These are phyloP conservation scores for Colletotrichum melonis DNA, from an alignment of 2,329 filamentous ascomycete species.

Conservation along the genomic window DNA sequence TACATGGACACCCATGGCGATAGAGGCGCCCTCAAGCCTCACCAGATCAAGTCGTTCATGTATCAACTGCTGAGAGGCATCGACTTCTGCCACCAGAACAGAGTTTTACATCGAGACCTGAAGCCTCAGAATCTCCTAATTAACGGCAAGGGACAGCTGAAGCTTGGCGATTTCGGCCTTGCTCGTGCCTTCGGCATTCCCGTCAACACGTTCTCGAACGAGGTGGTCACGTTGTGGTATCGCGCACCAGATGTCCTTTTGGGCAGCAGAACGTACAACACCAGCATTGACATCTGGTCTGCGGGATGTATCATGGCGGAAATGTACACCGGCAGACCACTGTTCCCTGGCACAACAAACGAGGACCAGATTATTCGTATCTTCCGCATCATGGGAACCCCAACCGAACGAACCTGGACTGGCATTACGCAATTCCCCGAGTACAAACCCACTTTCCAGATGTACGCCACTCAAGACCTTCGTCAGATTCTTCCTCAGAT, in stretches of 20 bases:
- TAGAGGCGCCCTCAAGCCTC: slow-evolving; percentile 86
- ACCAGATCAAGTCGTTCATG: slow-evolving; percentile 99
- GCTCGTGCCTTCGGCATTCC: slow-evolving; percentile 96
- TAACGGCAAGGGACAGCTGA: slow-evolving; percentile 89
- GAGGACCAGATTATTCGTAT: slow-evolving; percentile 98
- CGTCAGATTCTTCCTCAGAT: slow-evolving; percentile 89
- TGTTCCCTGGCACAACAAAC: slow-evolving; percentile 98
- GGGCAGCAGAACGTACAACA: slow-evolving; percentile 96
- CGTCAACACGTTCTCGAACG: slow-evolving; percentile 98
- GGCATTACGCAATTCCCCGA: slow-evolving; percentile 96
- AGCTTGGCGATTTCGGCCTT: slow-evolving; percentile 94
- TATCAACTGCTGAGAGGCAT: slow-evolving; percentile 96
- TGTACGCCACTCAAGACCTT: slow-evolving; percentile 93
- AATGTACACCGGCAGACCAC: slow-evolving; percentile 95
- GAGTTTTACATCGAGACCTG: slow-evolving; percentile 93
- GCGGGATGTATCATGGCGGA: slow-evolving; percentile 99
- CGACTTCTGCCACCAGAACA: slow-evolving; percentile 97
- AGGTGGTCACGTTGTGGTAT: slow-evolving; percentile 98
- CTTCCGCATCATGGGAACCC: slow-evolving; percentile 98
- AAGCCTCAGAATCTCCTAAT: slow-evolving; percentile 98
- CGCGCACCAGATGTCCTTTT: slow-evolving; percentile 95
- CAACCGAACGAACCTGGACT: slow-evolving; percentile 94
- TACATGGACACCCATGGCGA: slow-evolving; percentile 98
- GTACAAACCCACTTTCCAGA: slow-evolving; percentile 95
- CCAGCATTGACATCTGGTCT: slow-evolving; percentile 99